Evolutionary conservation across 352 stramenopile species (phyloP).

Genomic region (Globisporangium sylvaticum): DNA sequence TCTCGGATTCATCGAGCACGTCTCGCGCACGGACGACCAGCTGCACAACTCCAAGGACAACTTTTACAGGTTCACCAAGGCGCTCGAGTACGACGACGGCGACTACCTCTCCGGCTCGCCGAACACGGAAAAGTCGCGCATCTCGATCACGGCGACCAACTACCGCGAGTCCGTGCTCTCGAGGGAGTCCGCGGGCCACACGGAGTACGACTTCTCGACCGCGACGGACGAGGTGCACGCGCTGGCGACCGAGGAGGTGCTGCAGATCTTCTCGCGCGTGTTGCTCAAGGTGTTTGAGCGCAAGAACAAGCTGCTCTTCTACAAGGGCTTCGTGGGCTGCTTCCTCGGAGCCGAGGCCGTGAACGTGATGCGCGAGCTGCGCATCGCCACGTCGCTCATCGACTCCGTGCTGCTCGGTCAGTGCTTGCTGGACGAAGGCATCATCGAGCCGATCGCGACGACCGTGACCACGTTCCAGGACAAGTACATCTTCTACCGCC

Average conservation of each 20-base stretch:
- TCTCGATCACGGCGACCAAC: slow-evolving; percentile 61
- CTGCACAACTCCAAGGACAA: slow-evolving; percentile 83
- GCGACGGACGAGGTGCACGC: slow-evolving; percentile 79
- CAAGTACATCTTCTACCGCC: slow-evolving; percentile 85
- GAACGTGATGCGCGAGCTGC: slow-evolving; percentile 77
- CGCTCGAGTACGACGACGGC: slow-evolving; percentile 42
- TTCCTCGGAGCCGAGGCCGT: slow-evolving; percentile 82
- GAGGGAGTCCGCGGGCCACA: slow-evolving; percentile 41
- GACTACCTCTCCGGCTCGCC: slow-evolving; percentile 31
- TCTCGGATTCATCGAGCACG: slow-evolving; percentile 81
- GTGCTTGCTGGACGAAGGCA: slow-evolving; percentile 66
- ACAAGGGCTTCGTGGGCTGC: slow-evolving; percentile 81
- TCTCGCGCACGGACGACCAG: slow-evolving; percentile 69
- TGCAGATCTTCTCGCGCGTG: slow-evolving; percentile 59
- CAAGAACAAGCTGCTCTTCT: slow-evolving; percentile 87
- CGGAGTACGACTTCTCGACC: slow-evolving; percentile 74
- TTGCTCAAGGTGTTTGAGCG: slow-evolving; percentile 82
- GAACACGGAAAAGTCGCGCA: slow-evolving; percentile 22
- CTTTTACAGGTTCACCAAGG: slow-evolving; percentile 80
- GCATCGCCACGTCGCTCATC: slow-evolving; percentile 62
- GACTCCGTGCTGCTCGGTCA: slow-evolving; percentile 83
- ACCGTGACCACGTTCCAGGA: slow-evolving; percentile 77
- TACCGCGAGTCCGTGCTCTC: slow-evolving; percentile 75
- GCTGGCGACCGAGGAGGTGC: slow-evolving; percentile 74
- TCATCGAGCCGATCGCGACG: slow-evolving; percentile 76